A percentile compares a stretch with the other conserved stretches of the same genome.
Evolutionary conservation across 2,329 filamentous ascomycete genomes (phyloP).

Genomic region (Penicillium italicum): DNA sequence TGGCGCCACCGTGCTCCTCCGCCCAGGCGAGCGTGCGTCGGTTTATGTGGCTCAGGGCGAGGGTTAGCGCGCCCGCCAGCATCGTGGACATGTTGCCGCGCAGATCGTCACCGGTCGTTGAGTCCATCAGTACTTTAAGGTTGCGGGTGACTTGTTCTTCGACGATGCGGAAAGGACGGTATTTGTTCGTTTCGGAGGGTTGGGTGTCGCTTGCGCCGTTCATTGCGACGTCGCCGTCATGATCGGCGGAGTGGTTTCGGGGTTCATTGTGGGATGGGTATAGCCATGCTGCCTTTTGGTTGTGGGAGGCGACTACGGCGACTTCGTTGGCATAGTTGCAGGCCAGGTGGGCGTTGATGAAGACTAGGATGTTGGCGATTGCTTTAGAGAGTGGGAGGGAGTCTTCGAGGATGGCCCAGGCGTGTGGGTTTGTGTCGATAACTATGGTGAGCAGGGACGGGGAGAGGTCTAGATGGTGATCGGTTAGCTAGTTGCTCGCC

Average conservation of each 20-base stretch:
- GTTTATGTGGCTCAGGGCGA: constrained; percentile 87
- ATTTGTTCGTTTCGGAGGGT: constrained; percentile 70
- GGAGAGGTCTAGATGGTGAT: constrained; percentile 47
- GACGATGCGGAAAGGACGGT: constrained; percentile 83
- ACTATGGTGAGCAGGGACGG: constrained; percentile 87
- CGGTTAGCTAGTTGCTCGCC: background rate
- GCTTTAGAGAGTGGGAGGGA: constrained; percentile 77
- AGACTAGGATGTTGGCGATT: constrained; percentile 86
- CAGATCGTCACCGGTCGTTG: constrained; percentile 63
- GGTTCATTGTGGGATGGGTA: constrained; percentile 59
- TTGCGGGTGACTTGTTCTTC: constrained; percentile 75
- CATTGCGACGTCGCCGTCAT: constrained; percentile 59
- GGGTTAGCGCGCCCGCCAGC: constrained; percentile 84
- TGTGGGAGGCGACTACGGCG: constrained; percentile 84
- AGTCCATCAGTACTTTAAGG: constrained; percentile 67
- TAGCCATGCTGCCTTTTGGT: constrained; percentile 80
- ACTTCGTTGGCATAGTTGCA: constrained; percentile 93
- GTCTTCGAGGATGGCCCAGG: constrained; percentile 75
- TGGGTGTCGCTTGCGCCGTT: constrained; percentile 39
- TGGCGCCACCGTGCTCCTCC: constrained; percentile 51
- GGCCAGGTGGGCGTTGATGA: constrained; percentile 93
- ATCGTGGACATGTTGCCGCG: constrained; percentile 68
- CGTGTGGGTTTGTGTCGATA: constrained; percentile 93
- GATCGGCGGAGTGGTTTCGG: constrained; percentile 13
- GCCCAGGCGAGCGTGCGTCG: constrained; percentile 67